Evolutionary conservation across 2,329 filamentous ascomycete genomes (phyloP).

Genomic region (Gyromitra esculenta): DNA sequence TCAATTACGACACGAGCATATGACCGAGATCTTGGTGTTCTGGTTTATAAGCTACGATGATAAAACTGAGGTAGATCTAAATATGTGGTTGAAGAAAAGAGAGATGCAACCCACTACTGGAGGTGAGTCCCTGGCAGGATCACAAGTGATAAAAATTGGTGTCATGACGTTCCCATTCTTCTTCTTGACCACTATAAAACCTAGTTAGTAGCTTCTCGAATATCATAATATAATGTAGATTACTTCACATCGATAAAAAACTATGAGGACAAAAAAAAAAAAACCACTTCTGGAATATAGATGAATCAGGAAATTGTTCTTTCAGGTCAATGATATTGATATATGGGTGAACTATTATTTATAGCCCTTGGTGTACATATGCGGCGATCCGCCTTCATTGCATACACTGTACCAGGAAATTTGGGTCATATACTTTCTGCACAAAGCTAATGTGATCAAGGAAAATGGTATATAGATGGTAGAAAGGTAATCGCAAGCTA

Average conservation of each 20-base stretch:
- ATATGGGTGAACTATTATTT: background rate
- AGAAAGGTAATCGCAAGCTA: background rate
- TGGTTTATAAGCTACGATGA: background rate
- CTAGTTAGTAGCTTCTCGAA: background rate
- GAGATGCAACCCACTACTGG: conserved; percentile 66
- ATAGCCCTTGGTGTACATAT: background rate
- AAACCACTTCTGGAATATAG: background rate
- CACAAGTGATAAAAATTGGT: conserved; percentile 94
- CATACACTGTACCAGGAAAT: conserved; percentile 2
- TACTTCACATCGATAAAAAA: background rate
- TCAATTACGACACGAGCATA: background rate
- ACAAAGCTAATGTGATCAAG: background rate
- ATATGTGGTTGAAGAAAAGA: conserved; percentile 6
- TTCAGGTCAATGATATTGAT: background rate
- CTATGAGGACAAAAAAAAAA: background rate
- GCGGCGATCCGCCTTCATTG: background rate
- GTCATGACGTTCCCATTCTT: conserved; percentile 63
- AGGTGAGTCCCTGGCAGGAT: conserved; percentile 89
- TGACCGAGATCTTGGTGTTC: background rate
- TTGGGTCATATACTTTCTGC: background rate
- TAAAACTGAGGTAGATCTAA: background rate
- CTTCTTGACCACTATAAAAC: conserved; percentile 56
- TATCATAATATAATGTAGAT: background rate
- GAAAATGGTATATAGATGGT: background rate
- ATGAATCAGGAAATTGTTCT: background rate